phyloP scores from a whole-genome alignment of 495 filamentous ascomycete genomes.

The Penicillium odoratum region DNA sequence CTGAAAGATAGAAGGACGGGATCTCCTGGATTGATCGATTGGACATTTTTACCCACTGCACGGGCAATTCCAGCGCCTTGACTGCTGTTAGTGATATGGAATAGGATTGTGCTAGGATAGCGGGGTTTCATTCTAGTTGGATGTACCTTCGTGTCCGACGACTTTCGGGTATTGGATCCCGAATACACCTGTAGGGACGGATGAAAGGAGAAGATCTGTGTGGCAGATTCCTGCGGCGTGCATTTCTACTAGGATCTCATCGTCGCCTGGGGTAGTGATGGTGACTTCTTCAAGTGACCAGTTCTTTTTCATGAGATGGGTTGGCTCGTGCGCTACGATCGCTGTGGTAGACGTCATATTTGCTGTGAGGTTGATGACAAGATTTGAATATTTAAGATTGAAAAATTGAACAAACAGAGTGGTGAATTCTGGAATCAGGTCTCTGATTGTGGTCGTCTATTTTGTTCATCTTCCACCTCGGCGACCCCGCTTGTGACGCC shows the following conservation, averaged over 20 bases:
- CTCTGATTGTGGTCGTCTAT: background rate
- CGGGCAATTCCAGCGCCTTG: conserved; percentile 43
- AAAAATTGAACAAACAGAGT: background rate
- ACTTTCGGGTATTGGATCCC: conserved; percentile 26
- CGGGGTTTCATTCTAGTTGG: background rate
- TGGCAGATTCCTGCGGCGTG: conserved; percentile 43
- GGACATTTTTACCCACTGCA: conserved; percentile 39
- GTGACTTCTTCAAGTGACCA: conserved; percentile 30
- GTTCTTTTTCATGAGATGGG: conserved; percentile 1
- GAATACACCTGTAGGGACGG: conserved; percentile 7
- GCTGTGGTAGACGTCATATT: conserved; percentile 12
- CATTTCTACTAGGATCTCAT: conserved; percentile 42
- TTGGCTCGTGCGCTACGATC: conserved; percentile 25
- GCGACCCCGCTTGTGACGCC: background rate
- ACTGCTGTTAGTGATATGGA: background rate
- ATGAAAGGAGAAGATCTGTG: conserved; percentile 34
- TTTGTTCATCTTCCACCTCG: background rate
- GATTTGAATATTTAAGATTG: no score
- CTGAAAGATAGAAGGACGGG: conserved; percentile 46
- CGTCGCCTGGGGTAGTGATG: conserved; percentile 25
- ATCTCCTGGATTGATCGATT: conserved; percentile 41
- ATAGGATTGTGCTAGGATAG: background rate
- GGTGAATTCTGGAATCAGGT: background rate
- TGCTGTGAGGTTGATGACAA: background rate
- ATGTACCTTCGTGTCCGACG: conserved; percentile 28